phyloP scores from a whole-genome alignment of 2,329 filamentous ascomycete genomes.

The Phialophora expanda region DNA sequence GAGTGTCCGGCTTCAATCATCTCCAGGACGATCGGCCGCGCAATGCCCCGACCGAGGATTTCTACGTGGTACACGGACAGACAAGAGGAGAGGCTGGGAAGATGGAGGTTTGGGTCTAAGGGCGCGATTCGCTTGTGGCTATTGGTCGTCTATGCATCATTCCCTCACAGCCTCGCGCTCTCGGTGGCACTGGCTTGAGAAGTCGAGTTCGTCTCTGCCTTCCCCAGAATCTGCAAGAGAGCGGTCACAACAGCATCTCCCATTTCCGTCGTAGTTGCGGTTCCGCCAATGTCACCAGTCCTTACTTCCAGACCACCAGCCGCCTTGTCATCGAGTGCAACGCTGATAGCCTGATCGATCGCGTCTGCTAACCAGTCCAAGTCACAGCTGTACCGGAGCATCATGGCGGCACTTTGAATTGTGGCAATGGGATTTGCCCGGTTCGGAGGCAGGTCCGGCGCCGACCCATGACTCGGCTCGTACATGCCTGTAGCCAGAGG shows the following conservation, averaged over 20 bases:
- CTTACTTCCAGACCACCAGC: constrained; percentile 59
- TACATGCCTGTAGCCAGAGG: constrained; percentile 76
- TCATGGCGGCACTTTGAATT: constrained; percentile 88
- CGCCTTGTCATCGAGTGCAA: constrained; percentile 67
- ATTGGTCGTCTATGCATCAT: constrained; percentile 7
- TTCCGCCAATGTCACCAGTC: constrained; percentile 82
- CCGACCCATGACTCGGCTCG: constrained; percentile 81
- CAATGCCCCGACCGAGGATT: not conserved
- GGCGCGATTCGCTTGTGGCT: not conserved
- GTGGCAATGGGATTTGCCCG: constrained; percentile 89
- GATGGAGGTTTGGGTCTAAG: not conserved
- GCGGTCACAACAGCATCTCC: constrained; percentile 69
- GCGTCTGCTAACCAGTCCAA: constrained; percentile 74
- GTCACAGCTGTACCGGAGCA: constrained; percentile 86
- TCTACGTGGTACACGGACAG: not conserved
- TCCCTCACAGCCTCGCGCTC: constrained; percentile 17
- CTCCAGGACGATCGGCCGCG: not conserved
- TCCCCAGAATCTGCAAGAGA: constrained; percentile 18
- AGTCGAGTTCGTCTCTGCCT: not conserved
- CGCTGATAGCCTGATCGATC: constrained; percentile 78
- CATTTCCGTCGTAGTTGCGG: constrained; percentile 69
- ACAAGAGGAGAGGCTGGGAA: not conserved
- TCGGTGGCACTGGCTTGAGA: constrained; percentile 9
- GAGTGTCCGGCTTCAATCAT: not conserved
- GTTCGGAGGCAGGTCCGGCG: constrained; percentile 60